Conservation (phyloP, 352 stramenopile genomes). For the Salisapilia sapeloensis region DNA sequence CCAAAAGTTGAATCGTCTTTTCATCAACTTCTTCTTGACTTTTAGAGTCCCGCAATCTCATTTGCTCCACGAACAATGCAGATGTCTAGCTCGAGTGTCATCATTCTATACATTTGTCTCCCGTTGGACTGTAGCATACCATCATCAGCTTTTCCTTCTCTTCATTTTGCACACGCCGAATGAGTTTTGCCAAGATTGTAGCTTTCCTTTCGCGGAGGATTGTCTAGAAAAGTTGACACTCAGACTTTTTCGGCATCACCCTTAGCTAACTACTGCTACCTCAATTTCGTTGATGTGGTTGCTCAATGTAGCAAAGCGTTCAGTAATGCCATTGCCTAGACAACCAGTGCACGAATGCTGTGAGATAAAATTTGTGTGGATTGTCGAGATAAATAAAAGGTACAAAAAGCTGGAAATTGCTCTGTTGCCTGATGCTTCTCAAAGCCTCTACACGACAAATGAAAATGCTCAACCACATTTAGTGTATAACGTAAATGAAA, state of each 20-base stretch:
- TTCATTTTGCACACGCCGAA: slow-evolving; percentile 58
- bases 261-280: slow-evolving; percentile 4
- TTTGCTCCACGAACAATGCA: slow-evolving; percentile 63
- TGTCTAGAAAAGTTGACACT: slow-evolving; percentile 5
- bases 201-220: slow-evolving; percentile 14
- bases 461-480: background rate
- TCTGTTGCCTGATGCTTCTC: slow-evolving; percentile 40
- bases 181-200: slow-evolving; percentile 18
- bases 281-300: slow-evolving; percentile 55
- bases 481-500: background rate
- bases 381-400: too few relatives aligned
- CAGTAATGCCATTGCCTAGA: slow-evolving; percentile 37
- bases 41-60: slow-evolving; percentile 28
- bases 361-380: slow-evolving; percentile 1
- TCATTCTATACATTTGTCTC: background rate
- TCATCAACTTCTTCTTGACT: slow-evolving; percentile 23
- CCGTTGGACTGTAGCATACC: slow-evolving; percentile 7
- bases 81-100: too few relatives aligned
- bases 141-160: slow-evolving; percentile 76
- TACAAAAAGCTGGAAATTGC: slow-evolving; percentile 49
- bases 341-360: background rate
- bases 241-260: too few relatives aligned
- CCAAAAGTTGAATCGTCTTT: slow-evolving; percentile 25
- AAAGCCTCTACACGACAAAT: slow-evolving; percentile 24
- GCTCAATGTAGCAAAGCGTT: slow-evolving; percentile 45